Evolutionary conservation across 2,329 filamentous ascomycete genomes (phyloP), one percentile per base, ranked within the genome.

Genomic region (Annulohypoxylon truncatum): DNA sequence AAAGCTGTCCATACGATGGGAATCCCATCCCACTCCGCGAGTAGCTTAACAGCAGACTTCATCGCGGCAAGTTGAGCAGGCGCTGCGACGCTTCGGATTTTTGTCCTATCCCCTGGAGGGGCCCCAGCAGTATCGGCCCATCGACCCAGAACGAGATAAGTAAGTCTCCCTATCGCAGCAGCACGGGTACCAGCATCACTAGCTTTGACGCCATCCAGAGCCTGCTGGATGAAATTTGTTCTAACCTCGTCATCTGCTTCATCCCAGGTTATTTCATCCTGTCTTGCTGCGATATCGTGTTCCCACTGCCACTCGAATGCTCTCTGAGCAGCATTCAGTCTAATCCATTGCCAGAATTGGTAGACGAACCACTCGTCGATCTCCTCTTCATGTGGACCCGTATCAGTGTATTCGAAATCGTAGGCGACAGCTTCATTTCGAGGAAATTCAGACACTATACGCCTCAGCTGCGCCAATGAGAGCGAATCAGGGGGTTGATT

Each of bases 351-450:
- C 79, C 92, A 92, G 67, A 93, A 90, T 72, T 92, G 91, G 79
- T 98, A 97, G 56, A 91, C 89, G 79, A 99, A 99, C 96, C 96
- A 99, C 81, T 99, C 96, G 77, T 98, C 93, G 50, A 99, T 85
- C 82, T 99, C 96, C 69, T 96, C 93, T 15, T 92, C 89, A 72
- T 97, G 90, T 0, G 88, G 82, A 20, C 90, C 89, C 60, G 87
- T 86, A 78, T 95, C 92, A 24, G 86, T 82, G 80, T 95, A 95
- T 68, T 87, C 87, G 77, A 97, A 99, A 66, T 96, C 94, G 82
- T 99, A 99, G 9, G 89, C 88, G 44, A 86, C 83, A 52, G 90
- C 87, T 70, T 94, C 91, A 54, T 84, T 77, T 68, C 87, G 88
- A 13, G 91, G 91, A 71, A 93, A 89, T 64, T 94, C 92, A 67